Percentiles rank a stretch among this genome's conserved stretches.
These are phyloP conservation scores for Pelargonium fulgidum DNA, from an alignment of 441 rosid genomes.

Conservation along the genomic window DNA sequence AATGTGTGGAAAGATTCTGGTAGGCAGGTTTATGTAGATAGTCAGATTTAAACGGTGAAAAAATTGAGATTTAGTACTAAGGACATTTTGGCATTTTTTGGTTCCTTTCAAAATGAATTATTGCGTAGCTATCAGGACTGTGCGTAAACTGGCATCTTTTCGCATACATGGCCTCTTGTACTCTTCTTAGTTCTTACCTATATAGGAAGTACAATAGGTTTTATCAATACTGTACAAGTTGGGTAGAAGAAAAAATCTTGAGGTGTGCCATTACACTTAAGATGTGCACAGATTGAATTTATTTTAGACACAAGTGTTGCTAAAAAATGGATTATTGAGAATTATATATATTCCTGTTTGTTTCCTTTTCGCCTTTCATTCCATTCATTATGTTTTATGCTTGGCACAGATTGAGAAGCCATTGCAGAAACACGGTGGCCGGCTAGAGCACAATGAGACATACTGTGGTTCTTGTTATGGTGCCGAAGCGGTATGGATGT, in stretches of 20 bases:
- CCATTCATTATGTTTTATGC: conserved; percentile 15
- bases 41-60: neutral
- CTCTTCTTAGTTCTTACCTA: neutral
- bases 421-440: conserved; percentile 87
- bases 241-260: too few species aligned
- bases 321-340: neutral
- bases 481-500: conserved; percentile 60
- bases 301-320: neutral
- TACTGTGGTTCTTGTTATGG: conserved; percentile 95
- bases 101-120: neutral
- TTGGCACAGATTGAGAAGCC: conserved; percentile 76
- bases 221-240: neutral
- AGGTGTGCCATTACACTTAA: neutral
- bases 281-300: neutral
- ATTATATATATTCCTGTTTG: neutral
- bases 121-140: neutral
- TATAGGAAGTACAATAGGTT: neutral
- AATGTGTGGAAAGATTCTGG: neutral
- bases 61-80: neutral
- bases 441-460: conserved; percentile 91
- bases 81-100: neutral
- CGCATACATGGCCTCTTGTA: neutral
- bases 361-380: conserved; percentile 2
- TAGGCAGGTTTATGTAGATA: neutral
- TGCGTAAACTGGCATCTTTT: neutral